phyloP scores from a whole-genome alignment of 306 rosid species.

The Vigna angularis region DNA sequence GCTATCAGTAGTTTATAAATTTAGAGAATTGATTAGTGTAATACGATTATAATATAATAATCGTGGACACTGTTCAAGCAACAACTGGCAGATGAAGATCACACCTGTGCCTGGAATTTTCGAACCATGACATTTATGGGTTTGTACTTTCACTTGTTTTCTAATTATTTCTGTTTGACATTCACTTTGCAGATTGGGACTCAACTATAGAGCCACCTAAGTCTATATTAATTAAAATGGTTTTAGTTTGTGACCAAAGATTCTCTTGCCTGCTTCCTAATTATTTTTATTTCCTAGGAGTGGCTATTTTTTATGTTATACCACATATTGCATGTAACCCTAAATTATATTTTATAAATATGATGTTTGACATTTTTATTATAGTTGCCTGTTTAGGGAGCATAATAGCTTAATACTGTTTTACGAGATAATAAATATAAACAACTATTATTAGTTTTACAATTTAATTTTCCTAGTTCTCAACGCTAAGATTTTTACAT shows the following conservation, averaged over 20 bases:
- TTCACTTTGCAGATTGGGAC: conserved; percentile 30
- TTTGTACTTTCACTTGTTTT: conserved; percentile 38
- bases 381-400: too few relatives aligned
- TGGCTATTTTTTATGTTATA: neutral
- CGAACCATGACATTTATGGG: neutral
- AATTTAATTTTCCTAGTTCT: too few relatives aligned
- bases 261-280: conserved; percentile 15
- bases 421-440: too few relatives aligned
- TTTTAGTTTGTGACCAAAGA: neutral
- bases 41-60: neutral
- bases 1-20: too few relatives aligned
- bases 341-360: neutral
- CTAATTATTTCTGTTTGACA: conserved; percentile 29
- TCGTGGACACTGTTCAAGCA: conserved; percentile 33
- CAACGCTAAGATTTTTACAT: too few relatives aligned
- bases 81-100: conserved; percentile 46
- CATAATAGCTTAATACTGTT: too few relatives aligned
- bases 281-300: neutral
- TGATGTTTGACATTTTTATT: neutral
- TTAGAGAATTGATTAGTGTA: neutral
- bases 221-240: conserved; percentile 11
- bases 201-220: conserved; percentile 22
- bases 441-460: too few relatives aligned
- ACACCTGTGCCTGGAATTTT: conserved; percentile 1
- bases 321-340: neutral